Percentiles rank a stretch among this genome's conserved stretches.
Conservation (phyloP, 805 yeast species). For the Candida chilensis region DNA sequence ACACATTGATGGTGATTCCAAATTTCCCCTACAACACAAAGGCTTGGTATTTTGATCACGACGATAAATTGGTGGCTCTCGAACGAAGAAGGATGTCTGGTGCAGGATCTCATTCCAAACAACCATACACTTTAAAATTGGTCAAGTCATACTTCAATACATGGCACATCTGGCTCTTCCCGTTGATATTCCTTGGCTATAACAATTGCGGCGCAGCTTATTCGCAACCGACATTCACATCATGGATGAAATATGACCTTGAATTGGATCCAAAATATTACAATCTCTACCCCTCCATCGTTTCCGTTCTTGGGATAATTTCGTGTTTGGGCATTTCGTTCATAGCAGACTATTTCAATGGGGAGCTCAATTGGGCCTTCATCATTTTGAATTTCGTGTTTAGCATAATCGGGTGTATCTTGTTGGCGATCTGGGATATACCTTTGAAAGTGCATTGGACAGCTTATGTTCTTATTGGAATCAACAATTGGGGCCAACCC, state of each 20-base stretch:
- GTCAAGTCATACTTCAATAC: conserved; percentile 8
- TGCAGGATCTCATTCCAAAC: background rate
- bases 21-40: conserved; percentile 24
- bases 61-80: conserved; percentile 12
- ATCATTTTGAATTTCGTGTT: conserved; percentile 5
- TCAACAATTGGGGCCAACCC: conserved; percentile 8
- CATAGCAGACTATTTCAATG: conserved; percentile 10
- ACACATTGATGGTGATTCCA: conserved; percentile 20
- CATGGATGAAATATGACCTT: conserved; percentile 13
- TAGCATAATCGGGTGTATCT: conserved; percentile 6
- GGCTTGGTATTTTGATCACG: conserved; percentile 17
- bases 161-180: conserved; percentile 13
- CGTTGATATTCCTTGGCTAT: conserved; percentile 11
- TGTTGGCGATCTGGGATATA: conserved; percentile 8
- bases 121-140: conserved; percentile 6
- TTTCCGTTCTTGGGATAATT: conserved; percentile 9
- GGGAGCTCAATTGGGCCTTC: conserved; percentile 7
- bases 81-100: conserved; percentile 10
- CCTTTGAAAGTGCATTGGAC: conserved; percentile 9
- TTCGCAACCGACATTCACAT: conserved; percentile 11
- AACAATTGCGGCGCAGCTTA: conserved; percentile 11
- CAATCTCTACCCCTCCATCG: conserved; percentile 8
- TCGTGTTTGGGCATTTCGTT: conserved; percentile 9
- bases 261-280: conserved; percentile 7
- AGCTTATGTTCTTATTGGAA: conserved; percentile 7